Conservation (phyloP, 768 basidiomycete genomes). For the Lactarius tabidus region DNA sequence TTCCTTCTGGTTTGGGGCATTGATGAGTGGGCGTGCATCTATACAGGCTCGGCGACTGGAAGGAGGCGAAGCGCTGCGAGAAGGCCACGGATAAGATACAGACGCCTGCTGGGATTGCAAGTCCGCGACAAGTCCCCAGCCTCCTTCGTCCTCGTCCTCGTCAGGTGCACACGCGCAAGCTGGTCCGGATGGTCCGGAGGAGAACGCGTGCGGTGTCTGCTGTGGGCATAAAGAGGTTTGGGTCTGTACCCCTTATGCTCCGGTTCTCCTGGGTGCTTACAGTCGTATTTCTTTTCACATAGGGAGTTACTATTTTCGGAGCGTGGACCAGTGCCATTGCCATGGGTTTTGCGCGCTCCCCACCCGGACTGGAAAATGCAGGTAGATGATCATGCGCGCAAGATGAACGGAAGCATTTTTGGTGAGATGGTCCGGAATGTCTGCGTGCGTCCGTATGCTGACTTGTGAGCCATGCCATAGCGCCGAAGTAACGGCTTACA, state of each 20-base stretch:
- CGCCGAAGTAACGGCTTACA: too few relatives aligned
- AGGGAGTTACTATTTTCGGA: constrained; percentile 82
- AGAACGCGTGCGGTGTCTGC: constrained; percentile 62
- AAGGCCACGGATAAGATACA: constrained; percentile 37
- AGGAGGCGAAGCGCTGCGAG: constrained; percentile 57
- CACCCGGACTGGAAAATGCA: too few relatives aligned
- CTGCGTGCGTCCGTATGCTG: too few relatives aligned
- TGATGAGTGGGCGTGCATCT: background rate
- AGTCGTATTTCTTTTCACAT: constrained; percentile 17
- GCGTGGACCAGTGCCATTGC: constrained; percentile 53
- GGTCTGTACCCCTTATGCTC: too few relatives aligned
- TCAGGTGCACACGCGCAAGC: constrained; percentile 25
- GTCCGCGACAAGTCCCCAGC: too few relatives aligned
- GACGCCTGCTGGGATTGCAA: background rate
- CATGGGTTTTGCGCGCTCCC: too few relatives aligned
- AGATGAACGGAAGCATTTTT: too few relatives aligned
- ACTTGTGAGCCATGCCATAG: too few relatives aligned
- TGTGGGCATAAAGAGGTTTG: constrained; percentile 75
- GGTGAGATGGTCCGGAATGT: too few relatives aligned
- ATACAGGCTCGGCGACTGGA: constrained; percentile 74
- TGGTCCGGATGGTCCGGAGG: constrained; percentile 27
- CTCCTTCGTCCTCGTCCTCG: background rate
- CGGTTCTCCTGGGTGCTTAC: background rate
- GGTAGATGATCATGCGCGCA: too few relatives aligned
- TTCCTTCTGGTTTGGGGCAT: too few relatives aligned